Percentiles rank a stretch among this genome's conserved stretches.
Evolutionary conservation across 2,329 filamentous ascomycete genomes (phyloP).

Genomic region (Ophiostoma quercus): DNA sequence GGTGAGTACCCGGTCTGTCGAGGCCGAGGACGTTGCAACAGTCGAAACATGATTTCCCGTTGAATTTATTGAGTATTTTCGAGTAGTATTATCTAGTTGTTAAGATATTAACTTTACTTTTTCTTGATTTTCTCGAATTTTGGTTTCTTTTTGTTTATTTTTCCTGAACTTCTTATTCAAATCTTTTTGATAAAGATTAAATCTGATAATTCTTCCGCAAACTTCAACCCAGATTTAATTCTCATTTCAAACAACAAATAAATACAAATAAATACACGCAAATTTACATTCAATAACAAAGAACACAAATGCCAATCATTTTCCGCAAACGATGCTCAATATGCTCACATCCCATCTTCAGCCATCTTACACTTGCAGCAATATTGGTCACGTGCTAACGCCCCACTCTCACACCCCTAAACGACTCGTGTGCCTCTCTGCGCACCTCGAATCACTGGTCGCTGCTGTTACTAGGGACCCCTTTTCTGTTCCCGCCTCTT

Average conservation of each 20-base stretch:
- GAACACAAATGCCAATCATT: not conserved
- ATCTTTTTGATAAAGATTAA: too few species aligned
- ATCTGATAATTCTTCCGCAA: too few species aligned
- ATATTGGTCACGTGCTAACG: not conserved
- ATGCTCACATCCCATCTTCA: not conserved
- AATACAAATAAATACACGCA: too few species aligned
- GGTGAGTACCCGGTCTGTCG: not conserved
- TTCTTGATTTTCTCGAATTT: too few species aligned
- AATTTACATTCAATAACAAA: not conserved
- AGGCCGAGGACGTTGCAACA: not conserved
- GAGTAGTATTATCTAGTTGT: too few species aligned
- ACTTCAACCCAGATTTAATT: too few species aligned
- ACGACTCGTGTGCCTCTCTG: not conserved
- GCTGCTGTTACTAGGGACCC: not conserved
- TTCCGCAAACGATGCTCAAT: slow-evolving; percentile 1
- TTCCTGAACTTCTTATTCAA: too few species aligned
- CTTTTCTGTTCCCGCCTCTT: not conserved
- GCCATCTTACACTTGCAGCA: not conserved
- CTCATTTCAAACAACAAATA: too few species aligned
- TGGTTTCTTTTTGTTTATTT: too few species aligned
- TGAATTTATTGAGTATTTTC: not conserved
- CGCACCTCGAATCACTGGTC: too few species aligned
- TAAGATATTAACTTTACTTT: too few species aligned
- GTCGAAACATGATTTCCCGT: not conserved
- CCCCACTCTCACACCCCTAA: slow-evolving; percentile 5